Evolutionary conservation across 2,329 filamentous ascomycete genomes (phyloP), one percentile per base, ranked within the genome.

Genomic region (Dactylellina cionopaga): DNA sequence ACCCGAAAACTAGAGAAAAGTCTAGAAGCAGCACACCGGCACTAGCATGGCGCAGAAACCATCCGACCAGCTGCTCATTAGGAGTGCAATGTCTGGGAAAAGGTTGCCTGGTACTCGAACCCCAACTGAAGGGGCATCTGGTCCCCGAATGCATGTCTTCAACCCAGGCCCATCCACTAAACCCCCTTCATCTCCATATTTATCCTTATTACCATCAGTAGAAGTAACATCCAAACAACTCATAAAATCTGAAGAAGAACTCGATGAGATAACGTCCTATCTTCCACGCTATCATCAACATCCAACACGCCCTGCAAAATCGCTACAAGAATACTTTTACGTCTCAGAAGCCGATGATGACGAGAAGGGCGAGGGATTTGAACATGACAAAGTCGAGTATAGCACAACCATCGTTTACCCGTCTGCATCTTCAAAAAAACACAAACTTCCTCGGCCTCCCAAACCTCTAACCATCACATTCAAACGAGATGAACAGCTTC

Each of bases 281-380:
- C 33, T 39, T 3, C 63, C 63, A 10, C 49, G 63, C 1, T 68
- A 68, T 15, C 63, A 68, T 22, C 63, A 68, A 10, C 15, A 35
- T n/a, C 31, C 19, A 1, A 5, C 10, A 17, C 10, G 4, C 3
- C 52, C 43, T 1, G 24, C 33, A 7, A 17, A 47, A 15, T 13
- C 17, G 5, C 22, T 59, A 2, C 11, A 10, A 0, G 31, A 43
- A 15, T 68, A 58, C 15, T 68, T 68, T 17, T 68, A 25, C 33
- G 31, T 10, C 13, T 3, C 3, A 6, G 6, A 11, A n/a, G 22
- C 25, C 0, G 6, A 10, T 10, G 54, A 59, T 15, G 9, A 3
- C 10, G 31, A 56, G 3, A 11, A 33, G 5, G n/a, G 15, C 15
- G 41, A 58, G 3, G 15, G 33, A 7, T 25, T n/a, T 17, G 35